These are phyloP conservation scores for Arthrobotrys conoides DNA, from an alignment of 2,329 filamentous ascomycete genomes.

Conservation along the genomic window DNA sequence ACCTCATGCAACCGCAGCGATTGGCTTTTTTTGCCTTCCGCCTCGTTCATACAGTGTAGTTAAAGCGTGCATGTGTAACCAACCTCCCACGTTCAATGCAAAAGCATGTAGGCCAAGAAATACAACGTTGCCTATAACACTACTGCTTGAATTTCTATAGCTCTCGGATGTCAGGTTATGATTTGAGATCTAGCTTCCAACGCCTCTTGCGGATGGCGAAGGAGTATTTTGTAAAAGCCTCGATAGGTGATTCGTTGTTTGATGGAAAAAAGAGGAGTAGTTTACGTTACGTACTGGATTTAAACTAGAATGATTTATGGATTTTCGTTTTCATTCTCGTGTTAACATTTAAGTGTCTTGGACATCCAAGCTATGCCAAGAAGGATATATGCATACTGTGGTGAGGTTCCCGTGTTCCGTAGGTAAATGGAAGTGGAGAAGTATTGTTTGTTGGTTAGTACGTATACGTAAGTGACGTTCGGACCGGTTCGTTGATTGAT, in stretches of 20 bases:
- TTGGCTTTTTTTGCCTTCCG: slow-evolving; percentile 1
- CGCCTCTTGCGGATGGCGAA: slow-evolving; percentile 14
- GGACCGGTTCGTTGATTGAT: background rate
- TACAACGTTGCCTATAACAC: background rate
- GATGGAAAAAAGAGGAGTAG: too few species aligned
- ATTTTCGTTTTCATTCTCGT: background rate
- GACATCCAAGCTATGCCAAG: slow-evolving; percentile 8
- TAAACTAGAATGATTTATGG: too few species aligned
- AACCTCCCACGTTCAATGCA: background rate
- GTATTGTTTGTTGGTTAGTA: too few species aligned
- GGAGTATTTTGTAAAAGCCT: background rate
- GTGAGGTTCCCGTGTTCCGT: slow-evolving; percentile 6
- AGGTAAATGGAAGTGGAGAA: slow-evolving; percentile 22
- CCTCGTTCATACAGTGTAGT: too few species aligned
- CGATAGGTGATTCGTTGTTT: background rate
- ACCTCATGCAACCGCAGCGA: background rate
- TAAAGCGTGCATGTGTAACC: background rate
- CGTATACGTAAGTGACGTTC: too few species aligned
- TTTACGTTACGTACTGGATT: too few species aligned
- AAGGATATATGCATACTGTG: background rate
- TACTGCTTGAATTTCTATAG: too few species aligned
- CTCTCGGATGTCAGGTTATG: slow-evolving; percentile 7
- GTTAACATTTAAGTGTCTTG: background rate
- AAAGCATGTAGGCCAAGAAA: background rate
- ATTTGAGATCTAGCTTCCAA: background rate